A percentile compares a stretch with the other conserved stretches of the same genome.
Evolutionary conservation across 257 asterid species (phyloP).

Genomic region (Echium plantagineum): DNA sequence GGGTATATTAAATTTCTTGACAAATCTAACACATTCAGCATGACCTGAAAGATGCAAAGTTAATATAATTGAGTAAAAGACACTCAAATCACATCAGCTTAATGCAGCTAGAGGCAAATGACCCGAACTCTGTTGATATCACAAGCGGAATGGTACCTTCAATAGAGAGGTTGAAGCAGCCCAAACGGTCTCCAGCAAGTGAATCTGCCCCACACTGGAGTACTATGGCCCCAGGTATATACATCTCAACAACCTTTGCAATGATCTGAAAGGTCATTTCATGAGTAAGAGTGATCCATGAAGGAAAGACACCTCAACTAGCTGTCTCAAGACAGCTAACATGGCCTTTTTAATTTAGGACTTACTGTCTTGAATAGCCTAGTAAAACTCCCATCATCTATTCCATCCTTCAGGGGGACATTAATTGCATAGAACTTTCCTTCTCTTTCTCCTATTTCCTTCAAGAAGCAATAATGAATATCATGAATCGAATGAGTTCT

Average conservation of each 20-base stretch:
- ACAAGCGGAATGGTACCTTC: slow-evolving; percentile 69
- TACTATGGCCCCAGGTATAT: slow-evolving; percentile 94
- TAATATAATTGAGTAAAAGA: slow-evolving; percentile 4
- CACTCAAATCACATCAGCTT: neutral
- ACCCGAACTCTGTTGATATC: slow-evolving; percentile 5
- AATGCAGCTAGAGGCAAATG: neutral
- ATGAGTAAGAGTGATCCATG: slow-evolving; percentile 5
- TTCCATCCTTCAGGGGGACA: slow-evolving; percentile 95
- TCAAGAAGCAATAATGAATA: slow-evolving; percentile 28
- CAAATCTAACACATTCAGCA: slow-evolving; percentile 95
- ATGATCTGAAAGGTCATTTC: slow-evolving; percentile 46
- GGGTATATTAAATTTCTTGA: slow-evolving; percentile 86
- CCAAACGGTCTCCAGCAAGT: slow-evolving; percentile 97
- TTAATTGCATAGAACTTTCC: slow-evolving; percentile 90
- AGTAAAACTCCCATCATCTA: slow-evolving; percentile 78
- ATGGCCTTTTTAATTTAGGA: neutral
- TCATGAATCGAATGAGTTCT: neutral
- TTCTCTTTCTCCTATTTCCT: slow-evolving; percentile 96
- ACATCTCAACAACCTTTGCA: slow-evolving; percentile 79
- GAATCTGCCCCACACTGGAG: slow-evolving; percentile 99
- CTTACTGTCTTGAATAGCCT: slow-evolving; percentile 81
- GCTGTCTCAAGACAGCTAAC: neutral
- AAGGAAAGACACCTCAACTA: neutral
- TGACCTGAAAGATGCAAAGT: slow-evolving; percentile 50
- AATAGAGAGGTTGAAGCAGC: slow-evolving; percentile 97